Evolutionary conservation across 768 basidiomycete genomes (phyloP), one percentile per base, ranked within the genome.

Genomic region (Coprinellus micaceus): DNA sequence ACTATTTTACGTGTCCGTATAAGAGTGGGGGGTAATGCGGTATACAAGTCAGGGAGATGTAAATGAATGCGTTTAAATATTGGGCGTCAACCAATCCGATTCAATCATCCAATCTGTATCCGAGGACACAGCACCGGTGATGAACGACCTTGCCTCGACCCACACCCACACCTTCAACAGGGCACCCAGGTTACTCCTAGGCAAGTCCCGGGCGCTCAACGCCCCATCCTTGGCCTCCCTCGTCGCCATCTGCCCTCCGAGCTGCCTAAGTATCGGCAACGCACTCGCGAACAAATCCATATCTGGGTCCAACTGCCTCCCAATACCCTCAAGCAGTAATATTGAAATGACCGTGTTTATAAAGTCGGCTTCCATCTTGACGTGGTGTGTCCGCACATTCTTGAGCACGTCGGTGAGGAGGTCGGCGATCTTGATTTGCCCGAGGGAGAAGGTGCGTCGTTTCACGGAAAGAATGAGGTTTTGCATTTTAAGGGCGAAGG

Each of bases 351-450:
- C 94, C 0, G 97, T 98, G 71, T 99, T 99, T 67, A 98, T 86
- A 67, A 99, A 99, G 69, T 98, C 97, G 13, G 88, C 94, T 73
- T 99, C 96, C 86, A 99, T 91, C 77, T 93, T 98, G 60, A 98
- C 97, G 66, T 97, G 96, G 69, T 98, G 95, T 61, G 82, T 78
- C 56, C 94, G 77, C 3, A 99, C 95, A 30, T 86, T 84, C 63
- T 75, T 86, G 48, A 99, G 74, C 7, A 98, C 97, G 60, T 96
- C 90, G 3, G 83, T 89, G 28, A 98, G 74, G 58, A 99, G 84
- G 69, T 98, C 95, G 26, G 91, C 88, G 54, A 99, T 97, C 69
- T 91, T 93, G 74, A 99, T 93, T 69, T 93, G 87, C n/a, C 92
- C 94, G 4, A 99, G 83, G 24, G 91, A 92, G 74, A 99, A 99